Conservation (phyloP, 2,329 filamentous ascomycete genomes). For the Aspergillus neoniger region DNA sequence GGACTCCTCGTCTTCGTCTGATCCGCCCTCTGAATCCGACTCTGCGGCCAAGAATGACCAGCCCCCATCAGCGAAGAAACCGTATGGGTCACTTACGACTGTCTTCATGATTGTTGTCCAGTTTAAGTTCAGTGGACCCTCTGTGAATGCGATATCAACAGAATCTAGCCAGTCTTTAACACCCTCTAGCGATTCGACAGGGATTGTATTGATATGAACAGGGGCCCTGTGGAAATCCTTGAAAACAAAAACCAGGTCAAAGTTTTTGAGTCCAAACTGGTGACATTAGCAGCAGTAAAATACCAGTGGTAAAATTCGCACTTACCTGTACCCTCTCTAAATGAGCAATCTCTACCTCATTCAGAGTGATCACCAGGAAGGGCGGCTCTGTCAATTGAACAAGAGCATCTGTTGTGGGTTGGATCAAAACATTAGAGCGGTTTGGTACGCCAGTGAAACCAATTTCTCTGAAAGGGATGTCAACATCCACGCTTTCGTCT, state of each 20-base stretch:
- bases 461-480: conserved; percentile 94
- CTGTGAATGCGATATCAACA: conserved; percentile 89
- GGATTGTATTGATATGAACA: conserved; percentile 96
- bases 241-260: conserved; percentile 97
- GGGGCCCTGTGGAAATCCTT: conserved; percentile 93
- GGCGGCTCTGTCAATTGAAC: conserved; percentile 97
- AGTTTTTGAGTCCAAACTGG: conserved; percentile 96
- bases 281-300: conserved; percentile 25
- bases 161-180: conserved; percentile 98
- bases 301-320: background rate
- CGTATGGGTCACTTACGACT: conserved; percentile 86
- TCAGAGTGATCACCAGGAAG: conserved; percentile 92
- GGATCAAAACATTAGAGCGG: conserved; percentile 91
- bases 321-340: conserved; percentile 78
- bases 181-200: conserved; percentile 87
- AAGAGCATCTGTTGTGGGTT: conserved; percentile 93
- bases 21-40: conserved; percentile 77
- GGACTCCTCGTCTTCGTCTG: conserved; percentile 80
- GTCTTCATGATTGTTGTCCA: conserved; percentile 99
- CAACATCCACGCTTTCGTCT: conserved; percentile 86
- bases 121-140: conserved; percentile 95
- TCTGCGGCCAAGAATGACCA: conserved; percentile 92
- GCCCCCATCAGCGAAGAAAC: conserved; percentile 92
- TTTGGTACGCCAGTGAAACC: conserved; percentile 97
- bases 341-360: conserved; percentile 95